Evolutionary conservation across 1,284 basidiomycete species (phyloP).

Genomic region (Afroboletus lepidellus): DNA sequence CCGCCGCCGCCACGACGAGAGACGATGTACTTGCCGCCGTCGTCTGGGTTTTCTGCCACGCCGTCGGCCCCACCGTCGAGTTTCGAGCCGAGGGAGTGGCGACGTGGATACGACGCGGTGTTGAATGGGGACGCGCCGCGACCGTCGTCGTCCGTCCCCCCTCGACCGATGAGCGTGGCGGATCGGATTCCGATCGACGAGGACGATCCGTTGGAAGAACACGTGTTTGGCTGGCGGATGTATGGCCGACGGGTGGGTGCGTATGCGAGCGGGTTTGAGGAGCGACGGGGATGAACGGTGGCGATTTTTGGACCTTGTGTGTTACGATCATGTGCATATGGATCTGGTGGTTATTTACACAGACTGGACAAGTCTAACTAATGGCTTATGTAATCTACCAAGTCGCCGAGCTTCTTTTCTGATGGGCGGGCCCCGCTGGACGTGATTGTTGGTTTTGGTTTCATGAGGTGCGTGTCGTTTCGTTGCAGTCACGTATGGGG

Average conservation of each 20-base stretch:
- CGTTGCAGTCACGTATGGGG: too few species aligned
- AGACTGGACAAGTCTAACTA: too few species aligned
- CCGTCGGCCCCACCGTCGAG: not conserved
- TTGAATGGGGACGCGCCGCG: slow-evolving; percentile 12
- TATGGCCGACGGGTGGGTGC: not conserved
- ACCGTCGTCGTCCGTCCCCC: slow-evolving; percentile 8
- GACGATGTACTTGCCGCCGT: slow-evolving; percentile 6
- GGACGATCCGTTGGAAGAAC: slow-evolving; percentile 19
- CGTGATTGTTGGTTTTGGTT: too few species aligned
- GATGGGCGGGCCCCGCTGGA: too few species aligned
- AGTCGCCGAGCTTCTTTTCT: too few species aligned
- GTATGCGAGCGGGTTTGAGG: slow-evolving; percentile 3
- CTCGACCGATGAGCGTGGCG: slow-evolving; percentile 12
- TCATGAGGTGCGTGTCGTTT: too few species aligned
- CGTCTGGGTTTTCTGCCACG: slow-evolving; percentile 10
- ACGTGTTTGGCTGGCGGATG: slow-evolving; percentile 17
- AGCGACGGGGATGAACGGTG: not conserved
- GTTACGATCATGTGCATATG: slow-evolving; percentile 8
- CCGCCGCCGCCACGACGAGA: slow-evolving; percentile 12
- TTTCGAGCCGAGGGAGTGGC: slow-evolving; percentile 15
- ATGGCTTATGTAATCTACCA: too few species aligned
- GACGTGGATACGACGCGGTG: slow-evolving; percentile 11
- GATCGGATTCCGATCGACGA: slow-evolving; percentile 23
- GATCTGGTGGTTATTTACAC: slow-evolving; percentile 6
- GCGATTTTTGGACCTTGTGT: too few species aligned